Percentiles rank a stretch among this genome's conserved stretches.
Evolutionary conservation across 257 asterid genomes (phyloP).

Genomic region (Fraxinus quadrangulata): DNA sequence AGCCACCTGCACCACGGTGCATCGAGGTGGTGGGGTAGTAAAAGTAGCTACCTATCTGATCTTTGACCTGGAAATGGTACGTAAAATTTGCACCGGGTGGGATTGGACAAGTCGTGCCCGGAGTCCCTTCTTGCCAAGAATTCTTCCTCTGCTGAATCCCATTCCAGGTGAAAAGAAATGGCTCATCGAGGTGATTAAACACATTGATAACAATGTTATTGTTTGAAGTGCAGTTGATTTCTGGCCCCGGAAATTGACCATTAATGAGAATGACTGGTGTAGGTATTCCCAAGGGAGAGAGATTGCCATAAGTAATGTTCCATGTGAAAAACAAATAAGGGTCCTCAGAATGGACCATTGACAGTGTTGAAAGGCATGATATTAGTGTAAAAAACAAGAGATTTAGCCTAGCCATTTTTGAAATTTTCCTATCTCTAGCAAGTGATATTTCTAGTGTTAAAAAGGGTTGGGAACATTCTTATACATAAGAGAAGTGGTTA

Average conservation of each 20-base stretch:
- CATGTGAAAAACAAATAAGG: constrained; percentile 56
- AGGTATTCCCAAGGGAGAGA: constrained; percentile 49
- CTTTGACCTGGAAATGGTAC: constrained; percentile 53
- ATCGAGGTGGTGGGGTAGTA: constrained; percentile 59
- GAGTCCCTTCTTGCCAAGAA: constrained; percentile 57
- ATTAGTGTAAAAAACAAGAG: constrained; percentile 6
- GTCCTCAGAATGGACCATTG: constrained; percentile 39
- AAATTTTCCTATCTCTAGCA: not conserved
- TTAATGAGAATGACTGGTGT: constrained; percentile 53
- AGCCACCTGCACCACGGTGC: constrained; percentile 64
- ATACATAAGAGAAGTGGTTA: constrained; percentile 16
- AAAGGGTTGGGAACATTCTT: not conserved
- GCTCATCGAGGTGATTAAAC: constrained; percentile 61
- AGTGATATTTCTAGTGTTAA: not conserved
- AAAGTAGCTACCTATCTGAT: constrained; percentile 56
- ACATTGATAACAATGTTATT: constrained; percentile 54
- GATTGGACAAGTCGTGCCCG: constrained; percentile 59
- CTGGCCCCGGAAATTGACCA: constrained; percentile 59
- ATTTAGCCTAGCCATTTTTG: constrained; percentile 22
- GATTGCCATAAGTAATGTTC: constrained; percentile 51
- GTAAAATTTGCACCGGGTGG: constrained; percentile 51
- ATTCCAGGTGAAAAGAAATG: constrained; percentile 56
- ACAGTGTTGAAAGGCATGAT: constrained; percentile 11
- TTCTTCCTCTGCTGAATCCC: constrained; percentile 66
- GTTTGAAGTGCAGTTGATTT: constrained; percentile 58